Base-by-base conservation (phyloP, 345 rosid species). In the Acer saccharum region DNA sequence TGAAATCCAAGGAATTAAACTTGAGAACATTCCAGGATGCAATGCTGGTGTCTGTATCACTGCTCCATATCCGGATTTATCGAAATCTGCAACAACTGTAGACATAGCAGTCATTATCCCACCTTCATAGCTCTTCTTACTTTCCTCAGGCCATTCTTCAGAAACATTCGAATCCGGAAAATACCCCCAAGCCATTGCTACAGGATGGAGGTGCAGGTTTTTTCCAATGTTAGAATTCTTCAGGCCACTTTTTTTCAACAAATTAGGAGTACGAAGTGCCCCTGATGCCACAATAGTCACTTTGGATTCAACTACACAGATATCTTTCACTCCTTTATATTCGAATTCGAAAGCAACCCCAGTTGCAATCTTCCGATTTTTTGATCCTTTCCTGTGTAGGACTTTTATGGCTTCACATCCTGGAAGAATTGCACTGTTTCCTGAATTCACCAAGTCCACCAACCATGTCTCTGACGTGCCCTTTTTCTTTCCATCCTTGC, bases 91-190 rank as follows among this genome's bases (percentile, higher is more conserved):
- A 2, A 65, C 82, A 21, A 85, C 83, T 1, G 86, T 80, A 12
- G 95, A 91, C 97, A 94, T 94, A 1, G 93, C 89, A 7, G 98
- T 94, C 96, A 94, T 90, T 71, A 90, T 94, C 12, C 92, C 94
- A 65, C 98, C 98, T 58, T 92, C 89, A 16, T 90, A 92, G 86
- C 96, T 89, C 78, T 77, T 89, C 74, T 92, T 89, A 55, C 70
- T 78, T 58, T 75, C 77, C 76, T 83, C 92, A 0, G 87, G 89
- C 88, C 89, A 90, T 55, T 25, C 78, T 9, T 68, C 77, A 4
- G 71, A 41, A 1, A 60, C 3, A 35, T 50, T 23, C 0, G 68
- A 4, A n/a, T 85, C 89, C 0, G 94, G 95, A 62, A 92, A 92
- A 76, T 89, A 87, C 43, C 97, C 98, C 97, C 98, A 94, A 10